phyloP scores from a whole-genome alignment of 768 basidiomycete genomes.

The Serendipita sp. region DNA sequence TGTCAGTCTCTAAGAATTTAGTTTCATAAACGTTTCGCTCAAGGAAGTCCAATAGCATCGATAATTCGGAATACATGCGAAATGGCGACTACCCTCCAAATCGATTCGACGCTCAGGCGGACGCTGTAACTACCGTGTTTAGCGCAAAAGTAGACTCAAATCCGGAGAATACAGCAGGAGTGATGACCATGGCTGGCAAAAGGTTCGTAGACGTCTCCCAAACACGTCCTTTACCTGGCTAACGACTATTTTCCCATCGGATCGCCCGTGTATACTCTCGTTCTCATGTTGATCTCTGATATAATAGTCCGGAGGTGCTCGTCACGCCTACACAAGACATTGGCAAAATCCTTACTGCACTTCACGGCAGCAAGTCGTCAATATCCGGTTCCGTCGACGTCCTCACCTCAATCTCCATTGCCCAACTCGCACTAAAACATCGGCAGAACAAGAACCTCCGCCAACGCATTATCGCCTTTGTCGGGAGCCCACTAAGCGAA shows the following conservation, averaged over 20 bases:
- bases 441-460: constrained; percentile 96
- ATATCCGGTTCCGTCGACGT: constrained; percentile 76
- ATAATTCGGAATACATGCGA: constrained; percentile 96
- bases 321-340: constrained; percentile 92
- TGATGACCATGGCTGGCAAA: constrained; percentile 98
- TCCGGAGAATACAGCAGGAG: constrained; percentile 91
- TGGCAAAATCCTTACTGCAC: constrained; percentile 71
- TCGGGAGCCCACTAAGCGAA: constrained; percentile 68
- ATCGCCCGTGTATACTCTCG: not conserved
- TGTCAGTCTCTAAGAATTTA: not conserved
- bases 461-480: constrained; percentile 88
- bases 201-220: constrained; percentile 34
- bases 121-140: constrained; percentile 81
- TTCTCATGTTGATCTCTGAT: not conserved
- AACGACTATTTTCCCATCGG: not conserved
- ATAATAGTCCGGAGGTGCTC: constrained; percentile 72
- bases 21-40: not conserved
- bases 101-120: constrained; percentile 78
- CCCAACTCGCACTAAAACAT: constrained; percentile 93
- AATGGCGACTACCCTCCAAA: constrained; percentile 83
- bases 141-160: constrained; percentile 89
- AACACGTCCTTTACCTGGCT: not conserved
- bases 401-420: constrained; percentile 78
- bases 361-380: constrained; percentile 52
- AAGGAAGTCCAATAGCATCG: constrained; percentile 28